Percentiles rank a stretch among this genome's conserved stretches.
These are phyloP conservation scores for Talaromyces sp. DNA, from an alignment of 2,329 filamentous ascomycete genomes.

Conservation along the genomic window DNA sequence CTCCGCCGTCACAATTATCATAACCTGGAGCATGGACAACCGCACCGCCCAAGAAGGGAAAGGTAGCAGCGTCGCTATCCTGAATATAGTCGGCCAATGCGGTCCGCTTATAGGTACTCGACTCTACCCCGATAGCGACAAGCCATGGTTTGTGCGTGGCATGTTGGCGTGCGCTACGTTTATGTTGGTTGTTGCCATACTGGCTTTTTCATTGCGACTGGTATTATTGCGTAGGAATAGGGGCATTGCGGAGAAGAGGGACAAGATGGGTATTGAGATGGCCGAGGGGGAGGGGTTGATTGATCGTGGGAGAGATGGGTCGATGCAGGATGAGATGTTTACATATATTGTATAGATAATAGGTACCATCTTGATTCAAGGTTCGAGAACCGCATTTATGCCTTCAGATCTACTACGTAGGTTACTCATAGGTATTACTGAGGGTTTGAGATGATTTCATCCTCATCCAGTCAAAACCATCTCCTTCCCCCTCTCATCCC, in stretches of 20 bases:
- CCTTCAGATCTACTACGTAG: background rate
- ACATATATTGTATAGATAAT: conserved; percentile 18
- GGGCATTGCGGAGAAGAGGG: conserved; percentile 32
- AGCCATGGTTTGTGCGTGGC: conserved; percentile 61
- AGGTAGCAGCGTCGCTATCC: conserved; percentile 72
- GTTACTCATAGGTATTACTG: background rate
- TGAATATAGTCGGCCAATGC: conserved; percentile 79
- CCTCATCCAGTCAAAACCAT: background rate
- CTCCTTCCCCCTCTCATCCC: conserved; percentile 52
- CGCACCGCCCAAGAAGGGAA: conserved; percentile 67
- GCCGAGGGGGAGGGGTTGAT: conserved; percentile 22
- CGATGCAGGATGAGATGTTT: conserved; percentile 13
- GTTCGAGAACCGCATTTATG: background rate
- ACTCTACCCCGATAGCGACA: conserved; percentile 60
- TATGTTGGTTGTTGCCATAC: conserved; percentile 60
- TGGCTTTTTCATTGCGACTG: conserved; percentile 57
- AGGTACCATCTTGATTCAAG: background rate
- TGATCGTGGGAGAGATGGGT: background rate
- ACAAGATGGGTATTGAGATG: conserved; percentile 24
- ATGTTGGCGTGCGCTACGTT: conserved; percentile 63
- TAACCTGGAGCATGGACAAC: conserved; percentile 89
- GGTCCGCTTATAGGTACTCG: conserved; percentile 70
- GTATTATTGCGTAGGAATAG: conserved; percentile 55
- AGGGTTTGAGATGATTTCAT: background rate
- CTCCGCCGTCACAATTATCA: conserved; percentile 76